A percentile compares a stretch with the other conserved stretches of the same genome.
These are phyloP conservation scores for Penicillium pancosmium DNA, from an alignment of 495 filamentous ascomycete species.

Conservation along the genomic window DNA sequence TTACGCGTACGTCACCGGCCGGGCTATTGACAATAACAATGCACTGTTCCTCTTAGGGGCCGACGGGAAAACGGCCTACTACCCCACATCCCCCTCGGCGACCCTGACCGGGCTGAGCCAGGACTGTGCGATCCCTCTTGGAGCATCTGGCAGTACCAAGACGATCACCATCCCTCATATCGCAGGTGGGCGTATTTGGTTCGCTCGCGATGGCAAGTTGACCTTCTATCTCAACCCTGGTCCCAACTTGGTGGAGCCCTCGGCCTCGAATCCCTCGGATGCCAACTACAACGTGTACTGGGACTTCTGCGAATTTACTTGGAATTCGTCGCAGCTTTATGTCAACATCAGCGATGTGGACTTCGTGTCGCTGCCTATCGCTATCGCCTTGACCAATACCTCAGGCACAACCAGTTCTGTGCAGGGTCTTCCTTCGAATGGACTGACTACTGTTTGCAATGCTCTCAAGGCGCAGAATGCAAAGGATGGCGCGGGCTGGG, in stretches of 20 bases:
- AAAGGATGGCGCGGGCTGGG: constrained; percentile 63
- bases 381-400: constrained; percentile 59
- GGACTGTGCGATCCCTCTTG: constrained; percentile 66
- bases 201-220: constrained; percentile 60
- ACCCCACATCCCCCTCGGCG: constrained; percentile 51
- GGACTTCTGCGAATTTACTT: constrained; percentile 77
- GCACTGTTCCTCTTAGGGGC: constrained; percentile 62
- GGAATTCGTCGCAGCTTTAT: constrained; percentile 66
- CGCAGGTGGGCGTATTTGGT: constrained; percentile 72
- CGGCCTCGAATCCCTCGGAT: constrained; percentile 65
- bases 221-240: constrained; percentile 72
- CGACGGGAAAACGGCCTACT: constrained; percentile 60
- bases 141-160: constrained; percentile 58
- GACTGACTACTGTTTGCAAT: constrained; percentile 57
- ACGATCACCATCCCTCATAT: constrained; percentile 67
- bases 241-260: constrained; percentile 71
- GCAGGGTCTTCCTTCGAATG: constrained; percentile 57
- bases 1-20: constrained; percentile 73
- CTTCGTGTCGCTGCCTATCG: constrained; percentile 68
- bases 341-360: constrained; percentile 78
- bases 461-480: constrained; percentile 55
- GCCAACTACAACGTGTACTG: constrained; percentile 65
- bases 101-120: constrained; percentile 46
- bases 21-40: constrained; percentile 62
- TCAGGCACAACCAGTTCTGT: constrained; percentile 57